Evolutionary conservation across 352 stramenopile genomes (phyloP).

Genomic region (Pythium rhizo-oryzae): DNA sequence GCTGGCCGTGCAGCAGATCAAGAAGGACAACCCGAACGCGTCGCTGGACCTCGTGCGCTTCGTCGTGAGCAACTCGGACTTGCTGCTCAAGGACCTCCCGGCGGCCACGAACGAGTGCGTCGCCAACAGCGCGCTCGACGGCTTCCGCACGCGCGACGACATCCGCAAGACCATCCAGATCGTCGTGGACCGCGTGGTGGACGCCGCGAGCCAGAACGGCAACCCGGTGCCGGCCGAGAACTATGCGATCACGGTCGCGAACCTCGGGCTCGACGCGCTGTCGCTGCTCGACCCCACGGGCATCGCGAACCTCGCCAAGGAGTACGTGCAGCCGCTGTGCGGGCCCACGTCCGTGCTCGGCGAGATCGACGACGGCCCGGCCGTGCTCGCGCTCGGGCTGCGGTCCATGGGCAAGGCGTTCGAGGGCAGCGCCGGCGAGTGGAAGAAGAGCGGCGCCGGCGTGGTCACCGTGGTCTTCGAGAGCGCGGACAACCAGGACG

Average conservation of each 20-base stretch:
- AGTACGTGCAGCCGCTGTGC: slow-evolving; percentile 62
- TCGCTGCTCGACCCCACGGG: slow-evolving; percentile 48
- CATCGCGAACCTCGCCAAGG: slow-evolving; percentile 41
- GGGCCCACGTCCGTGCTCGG: slow-evolving; percentile 47
- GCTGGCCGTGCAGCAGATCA: slow-evolving; percentile 18
- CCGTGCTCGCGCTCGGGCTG: slow-evolving; percentile 45
- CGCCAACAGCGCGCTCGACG: slow-evolving; percentile 7
- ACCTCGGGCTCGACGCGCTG: slow-evolving; percentile 50
- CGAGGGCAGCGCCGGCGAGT: slow-evolving; percentile 40
- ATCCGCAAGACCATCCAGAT: slow-evolving; percentile 53
- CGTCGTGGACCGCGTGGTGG: slow-evolving; percentile 49
- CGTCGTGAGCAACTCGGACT: slow-evolving; percentile 39
- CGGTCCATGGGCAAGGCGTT: slow-evolving; percentile 47
- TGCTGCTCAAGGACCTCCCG: slow-evolving; percentile 57
- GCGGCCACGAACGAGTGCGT: slow-evolving; percentile 50
- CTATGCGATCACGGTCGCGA: slow-evolving; percentile 47
- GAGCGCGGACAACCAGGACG: slow-evolving; percentile 53
- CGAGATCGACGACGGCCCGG: slow-evolving; percentile 54
- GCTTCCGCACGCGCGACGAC: slow-evolving; percentile 39
- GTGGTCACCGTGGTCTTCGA: slow-evolving; percentile 42
- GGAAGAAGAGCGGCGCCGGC: slow-evolving; percentile 47
- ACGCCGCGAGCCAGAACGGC: slow-evolving; percentile 45
- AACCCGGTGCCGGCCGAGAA: slow-evolving; percentile 38
- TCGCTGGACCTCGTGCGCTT: slow-evolving; percentile 37
- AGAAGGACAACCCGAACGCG: slow-evolving; percentile 16